phyloP scores from a whole-genome alignment of 208 protist species.

The Leptomonas seymouri region DNA sequence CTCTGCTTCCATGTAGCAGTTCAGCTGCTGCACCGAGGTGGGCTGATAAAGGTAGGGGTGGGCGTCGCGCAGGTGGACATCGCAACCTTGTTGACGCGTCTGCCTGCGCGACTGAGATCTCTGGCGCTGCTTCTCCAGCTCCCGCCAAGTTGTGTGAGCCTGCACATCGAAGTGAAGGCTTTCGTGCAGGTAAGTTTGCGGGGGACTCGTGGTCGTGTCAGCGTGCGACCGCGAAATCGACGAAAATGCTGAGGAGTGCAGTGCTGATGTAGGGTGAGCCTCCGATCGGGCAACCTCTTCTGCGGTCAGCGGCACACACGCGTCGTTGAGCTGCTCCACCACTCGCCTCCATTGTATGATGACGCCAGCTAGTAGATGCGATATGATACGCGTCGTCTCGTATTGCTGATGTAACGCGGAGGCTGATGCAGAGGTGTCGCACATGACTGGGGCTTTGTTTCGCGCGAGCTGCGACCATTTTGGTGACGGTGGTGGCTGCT shows the following conservation, averaged over 20 bases:
- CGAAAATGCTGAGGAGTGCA: not conserved
- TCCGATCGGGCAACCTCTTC: not conserved
- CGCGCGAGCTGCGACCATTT: not conserved
- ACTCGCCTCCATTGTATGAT: conserved; percentile 29
- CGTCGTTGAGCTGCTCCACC: conserved; percentile 17
- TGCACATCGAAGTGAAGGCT: conserved; percentile 16
- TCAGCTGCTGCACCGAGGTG: not conserved
- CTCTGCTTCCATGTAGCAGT: conserved; percentile 1
- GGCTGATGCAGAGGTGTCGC: not conserved
- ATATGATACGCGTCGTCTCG: conserved; percentile 22
- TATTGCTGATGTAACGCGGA: conserved; percentile 15
- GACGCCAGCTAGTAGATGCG: conserved; percentile 27
- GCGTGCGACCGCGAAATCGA: not conserved
- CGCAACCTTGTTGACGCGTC: no score
- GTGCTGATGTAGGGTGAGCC: no score
- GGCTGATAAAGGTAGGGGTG: not conserved
- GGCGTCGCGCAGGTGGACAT: no score
- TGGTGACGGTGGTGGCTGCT: not conserved
- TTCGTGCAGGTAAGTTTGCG: conserved; percentile 17
- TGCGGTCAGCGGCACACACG: not conserved
- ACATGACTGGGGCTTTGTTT: not conserved
- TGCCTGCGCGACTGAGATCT: not conserved
- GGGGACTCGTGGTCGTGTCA: not conserved
- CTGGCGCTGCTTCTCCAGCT: not conserved
- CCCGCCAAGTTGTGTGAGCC: not conserved